These are phyloP conservation scores for Metschnikowia baotianmanensis DNA, from an alignment of 805 yeast genomes.

Conservation along the genomic window DNA sequence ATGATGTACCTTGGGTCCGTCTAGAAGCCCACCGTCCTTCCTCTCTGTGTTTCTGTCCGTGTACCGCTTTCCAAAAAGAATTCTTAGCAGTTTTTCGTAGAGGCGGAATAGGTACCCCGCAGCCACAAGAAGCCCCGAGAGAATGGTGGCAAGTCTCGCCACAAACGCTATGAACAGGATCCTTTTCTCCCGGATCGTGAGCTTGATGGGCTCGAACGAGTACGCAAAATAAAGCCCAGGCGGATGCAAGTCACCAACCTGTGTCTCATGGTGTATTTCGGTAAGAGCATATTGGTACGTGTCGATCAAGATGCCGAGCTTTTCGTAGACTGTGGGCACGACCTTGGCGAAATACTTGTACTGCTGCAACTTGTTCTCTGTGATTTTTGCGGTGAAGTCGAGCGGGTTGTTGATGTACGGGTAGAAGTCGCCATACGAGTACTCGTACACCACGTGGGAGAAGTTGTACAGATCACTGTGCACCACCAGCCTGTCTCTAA, in stretches of 20 bases:
- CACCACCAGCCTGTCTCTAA: constrained; percentile 46
- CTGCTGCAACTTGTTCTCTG: constrained; percentile 47
- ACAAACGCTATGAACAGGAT: constrained; percentile 76
- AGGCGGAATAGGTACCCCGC: constrained; percentile 64
- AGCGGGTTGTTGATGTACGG: constrained; percentile 88
- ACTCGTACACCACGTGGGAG: constrained; percentile 80
- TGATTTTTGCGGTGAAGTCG: constrained; percentile 65
- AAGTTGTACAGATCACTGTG: constrained; percentile 61
- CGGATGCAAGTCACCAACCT: constrained; percentile 20
- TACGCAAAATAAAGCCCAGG: constrained; percentile 86
- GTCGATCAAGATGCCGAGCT: constrained; percentile 67
- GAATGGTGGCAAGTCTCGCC: constrained; percentile 71
- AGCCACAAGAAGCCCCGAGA: constrained; percentile 75
- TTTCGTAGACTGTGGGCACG: constrained; percentile 76
- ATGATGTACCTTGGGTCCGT: too few species aligned
- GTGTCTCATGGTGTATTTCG: constrained; percentile 38
- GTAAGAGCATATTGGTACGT: constrained; percentile 85
- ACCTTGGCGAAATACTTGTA: constrained; percentile 72
- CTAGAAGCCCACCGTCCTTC: constrained; percentile 34
- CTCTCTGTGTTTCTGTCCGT: constrained; percentile 49
- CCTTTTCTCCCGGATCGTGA: constrained; percentile 67
- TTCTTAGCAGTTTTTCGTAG: constrained; percentile 51
- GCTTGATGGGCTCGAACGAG: constrained; percentile 83
- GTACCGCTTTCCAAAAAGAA: constrained; percentile 57
- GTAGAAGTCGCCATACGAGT: constrained; percentile 87